Base-by-base conservation (phyloP, 148 eudicot species). In the Oxyria digyna region DNA sequence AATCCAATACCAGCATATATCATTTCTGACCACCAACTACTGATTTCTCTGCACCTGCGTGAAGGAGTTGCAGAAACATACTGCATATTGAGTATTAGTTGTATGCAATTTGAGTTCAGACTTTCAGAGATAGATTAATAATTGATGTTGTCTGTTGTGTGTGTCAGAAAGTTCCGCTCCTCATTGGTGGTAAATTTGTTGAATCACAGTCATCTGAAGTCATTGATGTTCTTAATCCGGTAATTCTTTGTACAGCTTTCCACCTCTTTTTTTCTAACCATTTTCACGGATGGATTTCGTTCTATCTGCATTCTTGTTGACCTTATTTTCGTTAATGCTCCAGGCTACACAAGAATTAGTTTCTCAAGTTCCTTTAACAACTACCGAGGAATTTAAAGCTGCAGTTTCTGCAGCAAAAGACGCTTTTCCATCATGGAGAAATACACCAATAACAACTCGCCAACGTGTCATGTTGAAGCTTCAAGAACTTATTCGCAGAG, bases 261-360 rank as follows among this genome's bases (percentile, higher is more conserved):
- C 38, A 59, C 33, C 65, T 59, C 65, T 29, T 29, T 24, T 29
- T 24, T 31, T 62, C 4, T 4, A 4, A 14, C 15, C 20, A 24
- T 26, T 21, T 18, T 75, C 14, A 40, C 38, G 18, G 1, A 42
- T 37, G 18, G 1, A 42, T 32, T 40, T 45, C 33, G 23, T 66
- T 59, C 23, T 23, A 29, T 69, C 17, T 4, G 14, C 49, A 5
- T 8, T 37, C 11, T 4, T 46, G 40, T 50, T 43, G 33, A 41
- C 62, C 37, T 69, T 37, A 17, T 74, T 66, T 59, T 20, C 15
- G 45, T 69, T 23, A 18, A 27, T 69, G 32, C 49, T 38, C 49
- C 76, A 94, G 99, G 99, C 99, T 55, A 94, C 97, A 40, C 99
- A 94, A 81, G 93, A 90, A 68, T 78, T 94, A 67, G 97, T 94